A percentile compares a stretch with the other conserved stretches of the same genome.
phyloP scores from a whole-genome alignment of 176 grass and related monocot genomes.

The Cymbopogon citratus region DNA sequence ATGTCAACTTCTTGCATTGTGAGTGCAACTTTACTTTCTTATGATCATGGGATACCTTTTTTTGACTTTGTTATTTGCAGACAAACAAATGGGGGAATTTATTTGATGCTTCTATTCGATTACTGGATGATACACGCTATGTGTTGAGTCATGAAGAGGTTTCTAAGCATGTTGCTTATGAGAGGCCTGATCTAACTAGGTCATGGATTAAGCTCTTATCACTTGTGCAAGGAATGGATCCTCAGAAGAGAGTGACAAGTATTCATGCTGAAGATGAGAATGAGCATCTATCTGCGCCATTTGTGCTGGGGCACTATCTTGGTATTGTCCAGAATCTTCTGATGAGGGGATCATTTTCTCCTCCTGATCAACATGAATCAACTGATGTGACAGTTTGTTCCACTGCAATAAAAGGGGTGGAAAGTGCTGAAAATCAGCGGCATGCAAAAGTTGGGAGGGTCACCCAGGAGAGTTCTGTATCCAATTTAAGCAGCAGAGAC shows the following conservation, averaged over 20 bases:
- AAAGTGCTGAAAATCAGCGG: conserved; percentile 55
- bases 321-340: conserved; percentile 70
- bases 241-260: conserved; percentile 75
- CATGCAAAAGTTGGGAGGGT: conserved; percentile 93
- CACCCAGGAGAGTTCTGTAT: conserved; percentile 46
- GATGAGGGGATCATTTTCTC: conserved; percentile 69
- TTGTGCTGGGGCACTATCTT: conserved; percentile 68
- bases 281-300: conserved; percentile 68
- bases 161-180: conserved; percentile 67
- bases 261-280: conserved; percentile 89
- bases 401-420: conserved; percentile 45
- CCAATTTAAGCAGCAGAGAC: conserved; percentile 30
- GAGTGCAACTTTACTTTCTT: conserved; percentile 15
- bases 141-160: conserved; percentile 79
- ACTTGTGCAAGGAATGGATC: conserved; percentile 87
- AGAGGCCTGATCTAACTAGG: conserved; percentile 72
- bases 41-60: background rate
- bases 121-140: conserved; percentile 85
- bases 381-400: conserved; percentile 64
- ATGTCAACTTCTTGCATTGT: background rate
- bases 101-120: conserved; percentile 64
- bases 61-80: conserved; percentile 50
- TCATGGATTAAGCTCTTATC: conserved; percentile 85
- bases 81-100: conserved; percentile 72
- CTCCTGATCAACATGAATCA: conserved; percentile 56